A percentile compares a stretch with the other conserved stretches of the same genome.
Conservation (phyloP, 192 early-diverging fungal species). For the Glomus cerebriforme region DNA sequence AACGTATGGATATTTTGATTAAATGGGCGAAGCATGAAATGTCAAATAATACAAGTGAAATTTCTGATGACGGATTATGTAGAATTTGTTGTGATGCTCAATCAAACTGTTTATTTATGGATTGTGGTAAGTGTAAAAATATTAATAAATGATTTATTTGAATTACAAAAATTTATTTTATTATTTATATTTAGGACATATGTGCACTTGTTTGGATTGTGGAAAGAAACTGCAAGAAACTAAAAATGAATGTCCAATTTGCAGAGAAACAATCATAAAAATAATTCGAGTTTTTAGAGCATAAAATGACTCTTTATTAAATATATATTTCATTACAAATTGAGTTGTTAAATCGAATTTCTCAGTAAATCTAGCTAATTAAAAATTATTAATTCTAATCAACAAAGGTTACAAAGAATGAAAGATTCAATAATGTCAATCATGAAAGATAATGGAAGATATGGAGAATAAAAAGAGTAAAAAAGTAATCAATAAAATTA, state of each 20-base stretch:
- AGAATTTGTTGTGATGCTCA: slow-evolving; percentile 81
- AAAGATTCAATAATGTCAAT: too few species aligned
- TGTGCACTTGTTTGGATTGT: slow-evolving; percentile 81
- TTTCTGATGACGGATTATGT: slow-evolving; percentile 68
- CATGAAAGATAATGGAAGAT: too few species aligned
- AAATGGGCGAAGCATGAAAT: slow-evolving; percentile 59
- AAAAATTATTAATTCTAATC: too few species aligned
- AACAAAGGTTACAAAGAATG: too few species aligned
- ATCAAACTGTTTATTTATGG: slow-evolving; percentile 81
- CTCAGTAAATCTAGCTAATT: too few species aligned
- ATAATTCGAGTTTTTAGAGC: slow-evolving; percentile 72
- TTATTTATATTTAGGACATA: slow-evolving; percentile 55
- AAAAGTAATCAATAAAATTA: too few species aligned
- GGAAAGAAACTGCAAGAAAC: slow-evolving; percentile 47
- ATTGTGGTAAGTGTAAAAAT: slow-evolving; percentile 58
- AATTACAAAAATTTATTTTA: background rate
- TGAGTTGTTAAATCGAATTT: too few species aligned
- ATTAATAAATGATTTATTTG: background rate
- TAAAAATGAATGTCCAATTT: slow-evolving; percentile 81
- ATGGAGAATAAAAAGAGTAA: too few species aligned
- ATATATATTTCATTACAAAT: too few species aligned
- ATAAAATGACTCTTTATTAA: slow-evolving; percentile 37
- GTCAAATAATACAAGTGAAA: slow-evolving; percentile 43
- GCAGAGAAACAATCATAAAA: slow-evolving; percentile 67
- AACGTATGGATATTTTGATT: slow-evolving; percentile 63